These are phyloP conservation scores for Aurantiochytrium sp. DNA, from an alignment of 108 stramenopile species.

Conservation along the genomic window DNA sequence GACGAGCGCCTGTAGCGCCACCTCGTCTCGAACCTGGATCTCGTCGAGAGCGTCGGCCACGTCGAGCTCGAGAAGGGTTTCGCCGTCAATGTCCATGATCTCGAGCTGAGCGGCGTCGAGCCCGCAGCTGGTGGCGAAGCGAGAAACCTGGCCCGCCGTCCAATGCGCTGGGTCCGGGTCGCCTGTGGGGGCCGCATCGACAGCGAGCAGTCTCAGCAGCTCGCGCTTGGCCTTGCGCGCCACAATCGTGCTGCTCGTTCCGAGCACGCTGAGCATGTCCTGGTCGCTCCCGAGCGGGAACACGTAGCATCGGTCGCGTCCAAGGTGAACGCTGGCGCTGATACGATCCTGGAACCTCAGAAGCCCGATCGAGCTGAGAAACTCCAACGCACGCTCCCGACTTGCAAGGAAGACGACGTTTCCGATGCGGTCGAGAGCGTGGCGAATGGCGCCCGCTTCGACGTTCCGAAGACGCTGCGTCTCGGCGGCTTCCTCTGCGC, in stretches of 20 bases:
- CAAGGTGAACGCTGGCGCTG: background rate
- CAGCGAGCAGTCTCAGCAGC: background rate
- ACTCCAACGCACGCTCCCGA: background rate
- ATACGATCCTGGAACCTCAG: background rate
- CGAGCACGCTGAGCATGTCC: background rate
- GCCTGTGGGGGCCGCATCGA: too few species aligned
- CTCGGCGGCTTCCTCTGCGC: background rate
- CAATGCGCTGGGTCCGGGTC: background rate
- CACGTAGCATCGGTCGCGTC: background rate
- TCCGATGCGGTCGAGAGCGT: background rate
- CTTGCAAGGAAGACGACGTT: background rate
- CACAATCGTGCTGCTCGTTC: background rate
- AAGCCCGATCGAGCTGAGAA: background rate
- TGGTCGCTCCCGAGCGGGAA: background rate
- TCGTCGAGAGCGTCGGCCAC: background rate
- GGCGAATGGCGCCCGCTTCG: background rate
- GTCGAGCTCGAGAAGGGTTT: background rate
- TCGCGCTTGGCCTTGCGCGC: slow-evolving; percentile 22
- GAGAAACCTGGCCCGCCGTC: background rate
- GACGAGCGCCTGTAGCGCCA: background rate
- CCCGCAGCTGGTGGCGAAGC: background rate
- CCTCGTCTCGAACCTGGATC: background rate
- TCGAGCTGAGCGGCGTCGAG: background rate
- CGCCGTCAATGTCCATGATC: background rate
- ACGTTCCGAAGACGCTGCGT: background rate